These are phyloP conservation scores for Penicillium sclerotiorum DNA, from an alignment of 2,329 filamentous ascomycete genomes.

Conservation along the genomic window DNA sequence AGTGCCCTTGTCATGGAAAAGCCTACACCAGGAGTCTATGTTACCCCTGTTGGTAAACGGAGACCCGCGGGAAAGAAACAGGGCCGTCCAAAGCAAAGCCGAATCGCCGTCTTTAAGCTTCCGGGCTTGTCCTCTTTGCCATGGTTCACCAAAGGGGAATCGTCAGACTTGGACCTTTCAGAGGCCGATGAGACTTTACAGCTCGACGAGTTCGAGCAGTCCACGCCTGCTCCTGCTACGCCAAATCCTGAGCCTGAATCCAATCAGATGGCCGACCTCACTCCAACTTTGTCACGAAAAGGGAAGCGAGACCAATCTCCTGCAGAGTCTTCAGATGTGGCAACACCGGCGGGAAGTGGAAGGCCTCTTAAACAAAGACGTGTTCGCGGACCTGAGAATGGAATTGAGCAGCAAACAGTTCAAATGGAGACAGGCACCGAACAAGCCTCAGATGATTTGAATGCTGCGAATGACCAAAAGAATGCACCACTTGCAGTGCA, in stretches of 20 bases:
- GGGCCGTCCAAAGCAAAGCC: conserved; percentile 42
- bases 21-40: conserved; percentile 42
- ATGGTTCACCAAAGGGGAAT: conserved; percentile 35
- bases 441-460: background rate
- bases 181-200: background rate
- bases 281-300: background rate
- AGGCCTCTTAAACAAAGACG: background rate
- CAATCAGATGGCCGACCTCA: conserved; percentile 2
- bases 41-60: conserved; percentile 43
- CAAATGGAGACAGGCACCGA: background rate
- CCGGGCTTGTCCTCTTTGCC: conserved; percentile 34
- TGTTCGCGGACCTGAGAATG: background rate
- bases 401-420: background rate
- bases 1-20: conserved; percentile 41
- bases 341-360: background rate
- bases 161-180: conserved; percentile 12
- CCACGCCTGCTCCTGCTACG: background rate
- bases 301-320: background rate
- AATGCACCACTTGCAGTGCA: background rate
- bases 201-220: background rate
- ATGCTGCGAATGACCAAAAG: too few relatives aligned
- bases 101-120: conserved; percentile 45
- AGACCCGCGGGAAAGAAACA: conserved; percentile 40
- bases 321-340: background rate
- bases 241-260: background rate